phyloP scores from a whole-genome alignment of 2,329 filamentous ascomycete genomes.

The Aspergillaceae sp. region DNA sequence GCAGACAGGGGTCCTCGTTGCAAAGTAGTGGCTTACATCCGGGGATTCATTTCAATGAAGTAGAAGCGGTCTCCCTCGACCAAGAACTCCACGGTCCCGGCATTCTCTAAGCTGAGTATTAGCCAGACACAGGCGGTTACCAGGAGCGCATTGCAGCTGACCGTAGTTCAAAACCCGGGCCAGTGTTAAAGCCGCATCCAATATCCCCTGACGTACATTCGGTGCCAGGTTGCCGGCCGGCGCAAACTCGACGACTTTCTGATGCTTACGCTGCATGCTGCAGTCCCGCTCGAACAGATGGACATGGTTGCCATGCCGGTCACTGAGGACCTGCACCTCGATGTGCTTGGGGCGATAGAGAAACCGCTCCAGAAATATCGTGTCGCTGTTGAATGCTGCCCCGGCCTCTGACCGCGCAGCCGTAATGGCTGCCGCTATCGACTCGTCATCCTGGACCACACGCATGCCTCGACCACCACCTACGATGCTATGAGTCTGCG shows the following conservation, averaged over 20 bases:
- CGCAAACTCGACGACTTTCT: constrained; percentile 42
- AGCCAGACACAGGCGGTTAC: too few relatives aligned
- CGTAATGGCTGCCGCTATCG: constrained; percentile 26
- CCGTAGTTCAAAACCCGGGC: too few relatives aligned
- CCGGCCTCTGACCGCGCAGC: constrained; percentile 33
- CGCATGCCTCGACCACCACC: constrained; percentile 41
- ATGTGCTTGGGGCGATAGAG: constrained; percentile 39
- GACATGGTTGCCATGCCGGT: constrained; percentile 14
- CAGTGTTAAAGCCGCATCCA: constrained; percentile 19
- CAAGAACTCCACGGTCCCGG: constrained; percentile 42
- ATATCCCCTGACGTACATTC: constrained; percentile 34
- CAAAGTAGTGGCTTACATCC: constrained; percentile 7
- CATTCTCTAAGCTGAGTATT: constrained; percentile 15
- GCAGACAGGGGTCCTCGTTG: too few relatives aligned
- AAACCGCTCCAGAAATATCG: constrained; percentile 38
- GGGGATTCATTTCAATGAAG: constrained; percentile 44
- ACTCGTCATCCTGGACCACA: constrained; percentile 24
- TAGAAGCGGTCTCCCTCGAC: constrained; percentile 37
- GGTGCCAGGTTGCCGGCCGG: constrained; percentile 21
- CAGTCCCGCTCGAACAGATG: constrained; percentile 40
- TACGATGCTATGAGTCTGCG: too few relatives aligned
- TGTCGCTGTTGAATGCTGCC: constrained; percentile 36
- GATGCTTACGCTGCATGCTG: constrained; percentile 44
- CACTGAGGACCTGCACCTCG: constrained; percentile 45
- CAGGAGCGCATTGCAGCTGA: too few relatives aligned